Conservation (phyloP, 2,329 filamentous ascomycete genomes). For the Fusarium concolor region DNA sequence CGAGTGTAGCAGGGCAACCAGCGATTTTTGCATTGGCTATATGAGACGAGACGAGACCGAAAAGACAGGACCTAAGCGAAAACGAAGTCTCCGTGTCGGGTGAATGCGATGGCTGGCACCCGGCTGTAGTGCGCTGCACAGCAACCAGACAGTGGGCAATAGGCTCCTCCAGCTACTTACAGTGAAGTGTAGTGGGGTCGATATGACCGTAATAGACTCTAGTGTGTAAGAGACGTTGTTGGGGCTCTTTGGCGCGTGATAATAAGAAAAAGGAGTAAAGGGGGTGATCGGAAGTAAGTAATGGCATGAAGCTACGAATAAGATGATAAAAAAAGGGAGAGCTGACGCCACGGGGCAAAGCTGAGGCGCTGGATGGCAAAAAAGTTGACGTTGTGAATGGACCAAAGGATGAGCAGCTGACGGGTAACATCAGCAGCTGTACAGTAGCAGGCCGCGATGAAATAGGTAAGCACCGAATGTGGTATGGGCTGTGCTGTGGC, state of each 20-base stretch:
- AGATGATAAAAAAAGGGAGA: conserved; percentile 10
- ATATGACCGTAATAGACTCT: conserved; percentile 23
- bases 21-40: conserved; percentile 25
- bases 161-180: conserved; percentile 18
- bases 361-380: conserved; percentile 27
- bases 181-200: conserved; percentile 29
- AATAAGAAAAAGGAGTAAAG: conserved; percentile 18
- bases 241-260: conserved; percentile 21
- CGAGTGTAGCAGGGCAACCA: conserved; percentile 20
- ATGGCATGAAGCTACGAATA: conserved; percentile 16
- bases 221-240: conserved; percentile 10
- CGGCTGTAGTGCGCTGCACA: conserved; percentile 15
- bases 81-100: conserved; percentile 12
- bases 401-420: conserved; percentile 30
- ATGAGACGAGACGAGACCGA: background rate
- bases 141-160: conserved; percentile 18
- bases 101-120: conserved; percentile 9
- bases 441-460: background rate
- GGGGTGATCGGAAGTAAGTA: conserved; percentile 6
- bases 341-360: conserved; percentile 24
- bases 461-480: conserved; percentile 25
- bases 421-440: conserved; percentile 26
- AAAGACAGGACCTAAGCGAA: conserved; percentile 20
- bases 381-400: conserved; percentile 21
- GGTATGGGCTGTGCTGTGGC: conserved; percentile 10